Percentiles rank a stretch among this genome's conserved stretches.
These are phyloP conservation scores for Phytophthora quininea DNA, from an alignment of 352 stramenopile genomes.

Conservation along the genomic window DNA sequence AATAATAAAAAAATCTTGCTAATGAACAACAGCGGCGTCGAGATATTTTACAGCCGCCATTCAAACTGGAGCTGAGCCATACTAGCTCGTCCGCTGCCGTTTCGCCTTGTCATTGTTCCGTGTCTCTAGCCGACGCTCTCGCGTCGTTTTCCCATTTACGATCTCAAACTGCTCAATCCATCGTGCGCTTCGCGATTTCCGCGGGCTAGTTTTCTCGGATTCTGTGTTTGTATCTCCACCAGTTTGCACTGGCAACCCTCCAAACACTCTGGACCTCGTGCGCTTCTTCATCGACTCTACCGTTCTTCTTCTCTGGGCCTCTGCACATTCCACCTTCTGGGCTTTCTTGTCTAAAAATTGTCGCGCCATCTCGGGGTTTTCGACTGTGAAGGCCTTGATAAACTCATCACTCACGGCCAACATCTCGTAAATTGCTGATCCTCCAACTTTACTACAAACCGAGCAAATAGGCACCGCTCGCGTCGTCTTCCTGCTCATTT, in stretches of 20 bases:
- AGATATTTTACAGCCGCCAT: background rate
- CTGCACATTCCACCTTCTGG: background rate
- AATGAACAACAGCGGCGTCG: too few relatives aligned
- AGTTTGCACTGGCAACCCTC: background rate
- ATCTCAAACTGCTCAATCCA: slow-evolving; percentile 27
- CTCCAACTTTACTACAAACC: slow-evolving; percentile 16
- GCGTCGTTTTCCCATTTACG: slow-evolving; percentile 22
- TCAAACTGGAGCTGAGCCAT: background rate
- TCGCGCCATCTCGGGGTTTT: slow-evolving; percentile 17
- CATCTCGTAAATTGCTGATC: slow-evolving; percentile 28
- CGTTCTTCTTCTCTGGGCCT: background rate
- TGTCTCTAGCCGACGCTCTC: slow-evolving; percentile 19
- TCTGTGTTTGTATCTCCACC: too few relatives aligned
- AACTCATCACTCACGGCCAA: slow-evolving; percentile 27
- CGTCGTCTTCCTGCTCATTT: slow-evolving; percentile 24
- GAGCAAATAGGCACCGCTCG: slow-evolving; percentile 24
- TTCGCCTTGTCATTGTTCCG: slow-evolving; percentile 5
- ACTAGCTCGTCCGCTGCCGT: slow-evolving; percentile 5
- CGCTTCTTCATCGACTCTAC: background rate
- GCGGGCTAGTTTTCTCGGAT: background rate
- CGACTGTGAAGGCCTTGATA: slow-evolving; percentile 22
- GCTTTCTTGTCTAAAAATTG: slow-evolving; percentile 12
- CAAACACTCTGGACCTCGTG: background rate
- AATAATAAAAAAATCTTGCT: too few relatives aligned
- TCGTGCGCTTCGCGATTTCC: background rate